Conservation (phyloP, 2,329 filamentous ascomycete species). For the Penicillium aurantiogriseum region DNA sequence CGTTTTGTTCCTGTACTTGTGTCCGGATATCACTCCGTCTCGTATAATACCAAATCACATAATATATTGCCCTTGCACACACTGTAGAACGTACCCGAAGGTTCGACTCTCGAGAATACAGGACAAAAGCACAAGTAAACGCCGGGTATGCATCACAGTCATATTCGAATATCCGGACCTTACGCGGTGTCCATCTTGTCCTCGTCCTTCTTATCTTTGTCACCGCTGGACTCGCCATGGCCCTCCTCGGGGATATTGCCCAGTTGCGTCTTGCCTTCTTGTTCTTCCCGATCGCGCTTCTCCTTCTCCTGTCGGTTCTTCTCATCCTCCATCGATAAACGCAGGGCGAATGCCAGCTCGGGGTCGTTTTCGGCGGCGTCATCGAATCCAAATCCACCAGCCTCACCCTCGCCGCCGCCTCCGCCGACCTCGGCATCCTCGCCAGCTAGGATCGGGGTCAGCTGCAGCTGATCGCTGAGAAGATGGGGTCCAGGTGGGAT, state of each 20-base stretch:
- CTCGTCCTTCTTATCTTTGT: conserved; percentile 54
- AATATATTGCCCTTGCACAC: conserved; percentile 20
- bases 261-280: conserved; percentile 70
- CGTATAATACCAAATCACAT: conserved; percentile 25
- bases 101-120: conserved; percentile 21
- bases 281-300: conserved; percentile 70
- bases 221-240: conserved; percentile 63
- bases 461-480: conserved; percentile 85
- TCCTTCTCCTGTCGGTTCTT: conserved; percentile 88
- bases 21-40: conserved; percentile 6
- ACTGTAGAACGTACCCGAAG: conserved; percentile 17
- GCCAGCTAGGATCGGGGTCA: conserved; percentile 84
- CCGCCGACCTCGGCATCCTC: conserved; percentile 63
- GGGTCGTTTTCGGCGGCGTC: conserved; percentile 83
- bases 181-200: conserved; percentile 93
- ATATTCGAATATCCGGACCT: conserved; percentile 29
- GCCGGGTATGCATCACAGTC: conserved; percentile 41
- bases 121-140: conserved; percentile 26
- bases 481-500: conserved; percentile 89
- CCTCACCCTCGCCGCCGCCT: conserved; percentile 51
- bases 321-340: conserved; percentile 98
- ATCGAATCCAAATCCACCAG: conserved; percentile 66
- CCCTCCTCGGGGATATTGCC: conserved; percentile 80
- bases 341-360: conserved; percentile 86
- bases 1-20: conserved; percentile 17